Percentiles rank a stretch among this genome's conserved stretches.
Conservation (phyloP, 2,329 filamentous ascomycete species). For the Spiromastix sp. region DNA sequence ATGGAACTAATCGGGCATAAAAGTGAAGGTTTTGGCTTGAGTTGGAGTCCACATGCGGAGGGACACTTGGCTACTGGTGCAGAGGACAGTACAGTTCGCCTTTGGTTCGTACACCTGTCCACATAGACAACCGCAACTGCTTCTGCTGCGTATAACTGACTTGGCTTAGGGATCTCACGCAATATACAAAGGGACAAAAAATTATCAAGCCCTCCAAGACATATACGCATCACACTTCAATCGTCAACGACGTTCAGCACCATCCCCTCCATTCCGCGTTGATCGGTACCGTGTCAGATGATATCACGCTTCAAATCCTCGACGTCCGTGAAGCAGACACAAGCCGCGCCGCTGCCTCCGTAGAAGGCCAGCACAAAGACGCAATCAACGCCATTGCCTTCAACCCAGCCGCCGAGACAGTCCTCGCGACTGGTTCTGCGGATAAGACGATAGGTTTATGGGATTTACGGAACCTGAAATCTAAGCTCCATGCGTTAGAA, state of each 20-base stretch:
- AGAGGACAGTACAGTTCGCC: slow-evolving; percentile 79
- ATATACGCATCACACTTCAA: slow-evolving; percentile 79
- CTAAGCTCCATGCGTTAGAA: slow-evolving; percentile 81
- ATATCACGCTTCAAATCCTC: slow-evolving; percentile 83
- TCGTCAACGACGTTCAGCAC: slow-evolving; percentile 95
- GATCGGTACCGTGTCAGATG: slow-evolving; percentile 90
- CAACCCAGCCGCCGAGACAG: slow-evolving; percentile 80
- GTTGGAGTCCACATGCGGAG: slow-evolving; percentile 77
- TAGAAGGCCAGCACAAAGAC: slow-evolving; percentile 68
- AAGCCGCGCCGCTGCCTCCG: slow-evolving; percentile 58
- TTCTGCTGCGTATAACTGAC: slow-evolving; percentile 5
- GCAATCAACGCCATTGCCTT: slow-evolving; percentile 95
- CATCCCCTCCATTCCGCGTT: slow-evolving; percentile 77
- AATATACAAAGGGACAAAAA: slow-evolving; percentile 59
- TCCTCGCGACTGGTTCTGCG: slow-evolving; percentile 85
- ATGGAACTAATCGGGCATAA: slow-evolving; percentile 77
- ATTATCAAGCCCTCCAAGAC: slow-evolving; percentile 59
- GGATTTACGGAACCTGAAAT: slow-evolving; percentile 84
- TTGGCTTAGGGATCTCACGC: slow-evolving; percentile 61
- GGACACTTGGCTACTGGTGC: slow-evolving; percentile 83
- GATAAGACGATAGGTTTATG: slow-evolving; percentile 93
- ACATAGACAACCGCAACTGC: slow-evolving; percentile 1
- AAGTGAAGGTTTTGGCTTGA: slow-evolving; percentile 81
- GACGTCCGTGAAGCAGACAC: slow-evolving; percentile 64
- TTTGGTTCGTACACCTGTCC: slow-evolving; percentile 54